phyloP scores from a whole-genome alignment of 2,329 filamentous ascomycete genomes.

The Paramyrothecium sp. region DNA sequence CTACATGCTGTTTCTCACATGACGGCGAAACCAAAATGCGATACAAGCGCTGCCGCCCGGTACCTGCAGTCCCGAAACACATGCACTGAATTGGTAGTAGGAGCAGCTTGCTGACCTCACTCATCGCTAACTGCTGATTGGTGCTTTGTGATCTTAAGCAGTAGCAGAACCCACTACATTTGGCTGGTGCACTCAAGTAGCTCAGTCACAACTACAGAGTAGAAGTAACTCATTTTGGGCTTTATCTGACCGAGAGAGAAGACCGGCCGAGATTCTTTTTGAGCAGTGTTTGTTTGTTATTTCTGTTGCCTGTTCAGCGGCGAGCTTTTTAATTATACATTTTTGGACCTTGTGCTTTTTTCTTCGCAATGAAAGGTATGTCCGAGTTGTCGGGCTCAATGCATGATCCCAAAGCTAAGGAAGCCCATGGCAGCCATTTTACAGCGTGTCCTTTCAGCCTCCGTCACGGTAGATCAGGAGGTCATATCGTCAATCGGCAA shows the following conservation, averaged over 20 bases:
- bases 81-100: background rate
- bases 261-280: too few relatives aligned
- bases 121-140: background rate
- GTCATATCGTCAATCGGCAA: conserved; percentile 88
- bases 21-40: background rate
- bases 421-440: conserved; percentile 76
- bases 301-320: too few relatives aligned
- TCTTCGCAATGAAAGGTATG: background rate
- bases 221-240: too few relatives aligned
- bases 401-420: background rate
- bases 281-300: too few relatives aligned
- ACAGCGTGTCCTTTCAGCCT: conserved; percentile 91
- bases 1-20: background rate
- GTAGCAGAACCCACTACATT: too few relatives aligned
- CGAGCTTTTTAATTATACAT: too few relatives aligned
- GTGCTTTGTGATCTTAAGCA: too few relatives aligned
- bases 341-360: too few relatives aligned
- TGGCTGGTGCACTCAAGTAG: too few relatives aligned
- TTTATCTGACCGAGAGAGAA: too few relatives aligned
- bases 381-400: background rate
- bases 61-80: background rate
- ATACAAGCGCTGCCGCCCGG: background rate
- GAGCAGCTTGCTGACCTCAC: background rate
- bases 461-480: conserved; percentile 90
- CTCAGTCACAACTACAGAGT: too few relatives aligned